Conservation (phyloP, 2,329 filamentous ascomycete genomes). For the Epichloe gansuensis region DNA sequence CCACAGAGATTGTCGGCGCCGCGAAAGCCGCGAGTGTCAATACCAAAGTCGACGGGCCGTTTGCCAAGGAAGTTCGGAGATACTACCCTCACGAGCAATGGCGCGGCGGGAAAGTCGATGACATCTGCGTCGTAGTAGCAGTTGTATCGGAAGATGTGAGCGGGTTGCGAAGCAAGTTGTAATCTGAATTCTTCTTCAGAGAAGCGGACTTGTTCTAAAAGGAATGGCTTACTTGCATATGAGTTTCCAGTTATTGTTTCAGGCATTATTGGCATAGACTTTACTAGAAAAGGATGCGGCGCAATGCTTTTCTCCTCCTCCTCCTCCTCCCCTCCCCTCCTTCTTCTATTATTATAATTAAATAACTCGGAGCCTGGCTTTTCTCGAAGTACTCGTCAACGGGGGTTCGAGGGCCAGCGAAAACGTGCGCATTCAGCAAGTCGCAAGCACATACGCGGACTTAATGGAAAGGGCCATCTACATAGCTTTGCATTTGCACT, state of each 20-base stretch:
- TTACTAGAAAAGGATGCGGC: not conserved
- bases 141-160: conserved; percentile 55
- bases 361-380: not conserved
- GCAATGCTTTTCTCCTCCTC: not conserved
- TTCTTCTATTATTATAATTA: too few relatives aligned
- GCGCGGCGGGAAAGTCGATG: conserved; percentile 87
- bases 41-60: conserved; percentile 73
- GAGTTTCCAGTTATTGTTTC: conserved; percentile 1
- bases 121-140: conserved; percentile 79
- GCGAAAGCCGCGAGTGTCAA: conserved; percentile 80
- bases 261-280: not conserved
- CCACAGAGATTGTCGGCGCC: conserved; percentile 64
- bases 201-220: not conserved
- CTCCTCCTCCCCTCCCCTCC: too few relatives aligned
- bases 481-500: too few relatives aligned
- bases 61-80: conserved; percentile 86
- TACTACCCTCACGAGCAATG: conserved; percentile 78
- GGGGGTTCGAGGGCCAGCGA: not conserved
- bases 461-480: too few relatives aligned
- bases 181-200: conserved; percentile 1
- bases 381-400: not conserved
- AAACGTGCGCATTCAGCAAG: not conserved
- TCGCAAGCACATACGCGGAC: too few relatives aligned
- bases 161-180: conserved; percentile 22
- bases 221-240: not conserved